Evolutionary conservation across 192 early-diverging fungal species (phyloP).

Genomic region (Nowakowskiella sp.): DNA sequence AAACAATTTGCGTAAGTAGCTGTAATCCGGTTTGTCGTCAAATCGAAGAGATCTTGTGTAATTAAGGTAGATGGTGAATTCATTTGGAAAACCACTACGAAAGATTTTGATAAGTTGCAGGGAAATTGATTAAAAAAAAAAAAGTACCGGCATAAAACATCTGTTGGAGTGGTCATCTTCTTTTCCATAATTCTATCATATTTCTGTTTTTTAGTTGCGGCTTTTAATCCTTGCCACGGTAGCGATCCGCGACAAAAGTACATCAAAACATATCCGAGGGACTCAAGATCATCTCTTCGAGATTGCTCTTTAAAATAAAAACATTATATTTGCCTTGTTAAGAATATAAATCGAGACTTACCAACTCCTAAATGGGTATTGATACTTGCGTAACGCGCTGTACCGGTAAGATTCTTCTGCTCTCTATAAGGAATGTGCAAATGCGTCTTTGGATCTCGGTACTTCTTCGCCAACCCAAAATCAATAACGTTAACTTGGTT

Average conservation of each 20-base stretch:
- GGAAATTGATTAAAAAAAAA: not conserved
- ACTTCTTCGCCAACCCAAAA: slow-evolving; percentile 60
- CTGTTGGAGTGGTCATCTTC: slow-evolving; percentile 61
- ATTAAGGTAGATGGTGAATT: slow-evolving; percentile 57
- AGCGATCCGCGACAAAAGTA: slow-evolving; percentile 55
- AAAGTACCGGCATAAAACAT: slow-evolving; percentile 39
- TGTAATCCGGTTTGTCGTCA: slow-evolving; percentile 61
- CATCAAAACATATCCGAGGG: slow-evolving; percentile 58
- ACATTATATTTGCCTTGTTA: not conserved
- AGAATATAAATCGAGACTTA: slow-evolving; percentile 18
- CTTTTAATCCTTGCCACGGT: slow-evolving; percentile 59
- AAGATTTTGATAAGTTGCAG: not conserved
- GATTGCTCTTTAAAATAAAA: slow-evolving; percentile 43
- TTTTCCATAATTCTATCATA: slow-evolving; percentile 65
- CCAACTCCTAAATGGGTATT: slow-evolving; percentile 58
- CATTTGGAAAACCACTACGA: slow-evolving; percentile 49
- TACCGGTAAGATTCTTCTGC: slow-evolving; percentile 59
- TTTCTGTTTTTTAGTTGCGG: slow-evolving; percentile 60
- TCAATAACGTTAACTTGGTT: slow-evolving; percentile 63
- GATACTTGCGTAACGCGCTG: slow-evolving; percentile 51
- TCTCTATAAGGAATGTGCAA: slow-evolving; percentile 60
- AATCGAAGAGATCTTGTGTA: slow-evolving; percentile 55
- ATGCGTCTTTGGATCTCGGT: slow-evolving; percentile 55
- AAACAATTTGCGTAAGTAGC: slow-evolving; percentile 57
- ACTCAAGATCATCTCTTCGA: slow-evolving; percentile 57